These are phyloP conservation scores for Xylariaceae sp. DNA, from an alignment of 2,329 filamentous ascomycete genomes.

Conservation along the genomic window DNA sequence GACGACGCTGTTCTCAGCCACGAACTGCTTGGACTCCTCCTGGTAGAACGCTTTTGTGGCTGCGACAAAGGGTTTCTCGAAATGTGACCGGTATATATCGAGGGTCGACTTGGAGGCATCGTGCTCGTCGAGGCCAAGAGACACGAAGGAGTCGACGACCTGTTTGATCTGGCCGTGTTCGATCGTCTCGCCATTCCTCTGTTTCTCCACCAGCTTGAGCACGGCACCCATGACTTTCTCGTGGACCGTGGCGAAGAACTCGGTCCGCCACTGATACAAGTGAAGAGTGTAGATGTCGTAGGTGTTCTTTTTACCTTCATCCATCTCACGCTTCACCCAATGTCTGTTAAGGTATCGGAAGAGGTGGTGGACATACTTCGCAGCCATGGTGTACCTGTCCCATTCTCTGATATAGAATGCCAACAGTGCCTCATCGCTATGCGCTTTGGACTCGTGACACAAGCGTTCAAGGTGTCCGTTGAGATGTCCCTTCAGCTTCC, in stretches of 20 bases:
- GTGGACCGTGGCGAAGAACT: conserved; percentile 82
- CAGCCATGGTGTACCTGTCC: conserved; percentile 91
- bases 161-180: conserved; percentile 96
- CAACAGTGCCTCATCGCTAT: conserved; percentile 86
- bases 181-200: conserved; percentile 95
- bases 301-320: conserved; percentile 96
- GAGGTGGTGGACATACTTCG: conserved; percentile 95
- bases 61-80: conserved; percentile 86
- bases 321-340: conserved; percentile 98
- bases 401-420: conserved; percentile 96
- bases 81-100: conserved; percentile 89
- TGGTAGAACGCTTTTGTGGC: conserved; percentile 86
- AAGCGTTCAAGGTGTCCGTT: conserved; percentile 72
- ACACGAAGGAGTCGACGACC: conserved; percentile 95
- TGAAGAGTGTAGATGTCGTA: conserved; percentile 98
- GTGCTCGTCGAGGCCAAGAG: conserved; percentile 87
- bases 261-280: conserved; percentile 89
- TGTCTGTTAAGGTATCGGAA: conserved; percentile 96
- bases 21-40: conserved; percentile 88
- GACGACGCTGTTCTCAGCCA: conserved; percentile 94
- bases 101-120: conserved; percentile 92
- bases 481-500: conserved; percentile 84
- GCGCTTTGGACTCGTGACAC: conserved; percentile 68
- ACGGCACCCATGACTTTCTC: conserved; percentile 93
- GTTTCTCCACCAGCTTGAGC: conserved; percentile 91